These are phyloP conservation scores for Sindora glabra DNA, from an alignment of 306 rosid species.

Conservation along the genomic window DNA sequence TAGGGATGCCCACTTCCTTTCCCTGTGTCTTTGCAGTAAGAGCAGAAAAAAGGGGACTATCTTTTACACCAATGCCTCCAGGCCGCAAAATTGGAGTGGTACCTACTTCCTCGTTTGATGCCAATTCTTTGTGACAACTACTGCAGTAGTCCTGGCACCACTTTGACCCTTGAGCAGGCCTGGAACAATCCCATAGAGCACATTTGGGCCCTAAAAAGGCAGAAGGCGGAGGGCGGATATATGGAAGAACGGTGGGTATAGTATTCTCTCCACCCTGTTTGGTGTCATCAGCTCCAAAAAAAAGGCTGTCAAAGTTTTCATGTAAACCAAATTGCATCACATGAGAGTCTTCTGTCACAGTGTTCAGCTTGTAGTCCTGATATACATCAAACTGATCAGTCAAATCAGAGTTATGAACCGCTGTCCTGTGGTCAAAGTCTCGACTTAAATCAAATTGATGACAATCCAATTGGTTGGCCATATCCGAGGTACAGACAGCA, in stretches of 20 bases:
- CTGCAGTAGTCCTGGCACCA: slow-evolving; percentile 81
- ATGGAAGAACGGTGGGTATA: slow-evolving; percentile 60
- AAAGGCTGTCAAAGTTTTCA: slow-evolving; percentile 26
- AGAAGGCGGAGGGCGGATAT: slow-evolving; percentile 77
- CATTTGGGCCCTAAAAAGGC: slow-evolving; percentile 90
- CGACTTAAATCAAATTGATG: slow-evolving; percentile 39
- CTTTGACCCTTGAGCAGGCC: slow-evolving; percentile 80
- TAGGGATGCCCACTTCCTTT: slow-evolving; percentile 84
- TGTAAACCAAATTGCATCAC: slow-evolving; percentile 28
- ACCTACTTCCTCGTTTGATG: slow-evolving; percentile 80
- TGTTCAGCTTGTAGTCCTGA: slow-evolving; percentile 13
- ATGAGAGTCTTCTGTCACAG: slow-evolving; percentile 19
- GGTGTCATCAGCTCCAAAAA: slow-evolving; percentile 16
- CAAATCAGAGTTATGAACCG: slow-evolving; percentile 17
- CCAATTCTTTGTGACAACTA: slow-evolving; percentile 60
- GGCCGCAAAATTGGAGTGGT: slow-evolving; percentile 80
- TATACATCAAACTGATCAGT: slow-evolving; percentile 16
- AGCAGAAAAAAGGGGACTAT: slow-evolving; percentile 71
- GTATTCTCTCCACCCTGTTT: slow-evolving; percentile 32
- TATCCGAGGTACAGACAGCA: slow-evolving; percentile 40
- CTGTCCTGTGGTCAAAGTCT: slow-evolving; percentile 35
- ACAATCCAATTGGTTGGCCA: slow-evolving; percentile 40
- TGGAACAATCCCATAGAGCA: slow-evolving; percentile 92
- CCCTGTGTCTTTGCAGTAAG: slow-evolving; percentile 73
- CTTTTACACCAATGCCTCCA: slow-evolving; percentile 84